A percentile compares a stretch with the other conserved stretches of the same genome.
These are phyloP conservation scores for Fusarium sp. DNA, from an alignment of 2,329 filamentous ascomycete species.

Conservation along the genomic window DNA sequence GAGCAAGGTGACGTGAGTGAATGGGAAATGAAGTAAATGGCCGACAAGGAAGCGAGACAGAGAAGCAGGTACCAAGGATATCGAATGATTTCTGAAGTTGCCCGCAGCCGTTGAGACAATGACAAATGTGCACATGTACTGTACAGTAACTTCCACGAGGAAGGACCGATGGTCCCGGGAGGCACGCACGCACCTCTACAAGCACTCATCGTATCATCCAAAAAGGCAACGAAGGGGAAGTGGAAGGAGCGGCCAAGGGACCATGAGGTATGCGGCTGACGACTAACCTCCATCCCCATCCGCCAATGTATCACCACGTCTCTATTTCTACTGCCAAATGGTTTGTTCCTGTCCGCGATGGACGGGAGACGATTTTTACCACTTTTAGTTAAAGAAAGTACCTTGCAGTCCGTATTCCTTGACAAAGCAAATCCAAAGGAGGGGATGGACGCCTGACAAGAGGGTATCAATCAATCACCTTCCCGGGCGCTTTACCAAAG, in stretches of 20 bases:
- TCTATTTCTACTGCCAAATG: neutral
- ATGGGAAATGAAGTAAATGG: neutral
- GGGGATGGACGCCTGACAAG: neutral
- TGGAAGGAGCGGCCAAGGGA: conserved; percentile 3
- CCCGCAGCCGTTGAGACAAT: neutral
- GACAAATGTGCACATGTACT: neutral
- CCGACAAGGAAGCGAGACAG: neutral
- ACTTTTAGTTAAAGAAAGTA: neutral
- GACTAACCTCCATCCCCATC: neutral
- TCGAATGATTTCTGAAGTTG: neutral
- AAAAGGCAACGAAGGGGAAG: conserved; percentile 29
- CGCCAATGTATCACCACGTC: neutral
- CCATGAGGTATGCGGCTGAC: neutral
- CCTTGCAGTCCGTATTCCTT: neutral
- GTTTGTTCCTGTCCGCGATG: neutral
- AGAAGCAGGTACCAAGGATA: neutral
- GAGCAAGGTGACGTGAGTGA: conserved; percentile 5
- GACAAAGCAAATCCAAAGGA: neutral
- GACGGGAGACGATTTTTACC: neutral
- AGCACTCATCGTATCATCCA: neutral
- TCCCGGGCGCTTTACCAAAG: neutral
- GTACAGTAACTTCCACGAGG: neutral
- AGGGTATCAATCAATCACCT: neutral
- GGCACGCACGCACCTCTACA: neutral
- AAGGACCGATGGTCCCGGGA: neutral